Percentiles rank a stretch among this genome's conserved stretches.
These are phyloP conservation scores for Moesziomyces parantarcticus DNA, from an alignment of 1,284 basidiomycete species.

Conservation along the genomic window DNA sequence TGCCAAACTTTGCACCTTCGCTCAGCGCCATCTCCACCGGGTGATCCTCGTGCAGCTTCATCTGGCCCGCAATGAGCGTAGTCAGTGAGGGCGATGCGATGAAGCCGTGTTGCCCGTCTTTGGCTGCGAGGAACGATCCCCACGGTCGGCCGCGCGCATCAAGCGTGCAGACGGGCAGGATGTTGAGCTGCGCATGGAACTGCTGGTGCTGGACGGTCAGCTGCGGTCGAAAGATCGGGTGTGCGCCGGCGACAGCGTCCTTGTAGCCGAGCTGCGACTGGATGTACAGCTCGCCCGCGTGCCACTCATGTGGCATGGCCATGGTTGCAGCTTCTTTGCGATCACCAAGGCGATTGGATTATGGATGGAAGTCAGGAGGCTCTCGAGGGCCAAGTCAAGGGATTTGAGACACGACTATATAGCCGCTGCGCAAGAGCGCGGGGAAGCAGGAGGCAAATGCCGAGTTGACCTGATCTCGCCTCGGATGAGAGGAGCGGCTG, in stretches of 20 bases:
- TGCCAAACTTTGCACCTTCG: conserved; percentile 32
- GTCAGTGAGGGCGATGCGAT: conserved; percentile 28
- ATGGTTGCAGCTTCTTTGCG: conserved; percentile 4
- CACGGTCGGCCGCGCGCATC: conserved; percentile 33
- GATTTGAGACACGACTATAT: too few species aligned
- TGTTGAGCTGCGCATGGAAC: conserved; percentile 26
- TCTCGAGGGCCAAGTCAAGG: too few species aligned
- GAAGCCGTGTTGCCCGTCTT: conserved; percentile 21
- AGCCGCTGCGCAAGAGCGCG: too few species aligned
- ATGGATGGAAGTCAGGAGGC: too few species aligned
- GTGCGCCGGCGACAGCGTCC: conserved; percentile 31
- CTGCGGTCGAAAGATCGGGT: conserved; percentile 27
- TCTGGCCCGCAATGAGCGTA: conserved; percentile 17
- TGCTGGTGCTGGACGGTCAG: conserved; percentile 34
- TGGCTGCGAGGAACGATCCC: conserved; percentile 24
- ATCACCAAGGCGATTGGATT: too few species aligned
- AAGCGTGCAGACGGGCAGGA: conserved; percentile 34
- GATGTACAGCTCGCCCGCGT: conserved; percentile 32
- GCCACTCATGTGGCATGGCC: conserved; percentile 35
- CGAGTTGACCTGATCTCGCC: background rate
- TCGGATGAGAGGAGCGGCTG: too few species aligned
- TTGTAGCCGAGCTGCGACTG: conserved; percentile 27
- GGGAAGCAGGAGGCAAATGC: too few species aligned
- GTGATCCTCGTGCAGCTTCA: conserved; percentile 31
- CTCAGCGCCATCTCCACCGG: conserved; percentile 25